These are phyloP conservation scores for Hyaloperonospora arabidopsidis DNA, from an alignment of 352 stramenopile genomes.

Conservation along the genomic window DNA sequence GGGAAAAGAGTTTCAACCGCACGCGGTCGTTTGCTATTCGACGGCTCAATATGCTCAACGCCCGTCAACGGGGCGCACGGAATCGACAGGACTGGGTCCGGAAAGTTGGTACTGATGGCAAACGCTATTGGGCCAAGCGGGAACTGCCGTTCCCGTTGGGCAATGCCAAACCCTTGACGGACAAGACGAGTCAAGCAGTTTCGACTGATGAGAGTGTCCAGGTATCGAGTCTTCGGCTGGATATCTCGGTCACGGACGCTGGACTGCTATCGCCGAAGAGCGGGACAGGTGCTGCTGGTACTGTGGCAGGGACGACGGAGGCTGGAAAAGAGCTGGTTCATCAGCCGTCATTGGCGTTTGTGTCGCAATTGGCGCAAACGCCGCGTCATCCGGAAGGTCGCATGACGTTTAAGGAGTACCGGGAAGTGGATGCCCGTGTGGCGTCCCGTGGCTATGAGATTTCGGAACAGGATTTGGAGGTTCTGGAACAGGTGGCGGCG, in stretches of 20 bases:
- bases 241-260: constrained; percentile 33
- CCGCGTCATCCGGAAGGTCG: constrained; percentile 70
- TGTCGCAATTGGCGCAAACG: constrained; percentile 78
- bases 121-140: constrained; percentile 76
- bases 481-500: constrained; percentile 76
- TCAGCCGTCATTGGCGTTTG: constrained; percentile 78
- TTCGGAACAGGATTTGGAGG: constrained; percentile 80
- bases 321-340: constrained; percentile 63
- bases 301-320: constrained; percentile 7
- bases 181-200: background rate
- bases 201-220: background rate
- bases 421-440: constrained; percentile 78
- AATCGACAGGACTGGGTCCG: constrained; percentile 82
- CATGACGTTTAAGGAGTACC: constrained; percentile 86
- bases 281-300: constrained; percentile 4
- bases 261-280: constrained; percentile 40
- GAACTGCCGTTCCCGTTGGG: constrained; percentile 48
- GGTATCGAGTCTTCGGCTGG: constrained; percentile 25
- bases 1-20: constrained; percentile 74
- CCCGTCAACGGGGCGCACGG: constrained; percentile 63
- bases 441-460: constrained; percentile 84
- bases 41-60: constrained; percentile 83
- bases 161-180: constrained; percentile 24
- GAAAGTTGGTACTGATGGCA: constrained; percentile 72
- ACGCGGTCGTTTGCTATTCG: constrained; percentile 81